Evolutionary conservation across 176 grass and related monocot species (phyloP).

Genomic region (Zea mays): Zm-B73-REFERENCE-NAM-5.0 NC_050102.1:16800501-16801000

Average conservation of each 20-base stretch:
- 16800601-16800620: background rate
- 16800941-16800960: conserved; percentile 22
- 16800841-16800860: conserved; percentile 95
- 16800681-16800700: background rate
- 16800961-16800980: conserved; percentile 51
- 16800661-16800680: conserved; percentile 14
- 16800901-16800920: conserved; percentile 32
- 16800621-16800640: conserved; percentile 16
- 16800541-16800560: conserved; percentile 46
- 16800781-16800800: conserved; percentile 67
- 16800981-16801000: conserved; percentile 79
- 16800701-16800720: conserved; percentile 1
- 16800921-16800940: conserved; percentile 16
- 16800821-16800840: conserved; percentile 78
- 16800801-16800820: conserved; percentile 71
- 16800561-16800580: background rate
- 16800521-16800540: conserved; percentile 98
- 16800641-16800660: background rate
- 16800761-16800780: conserved; percentile 91
- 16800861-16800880: conserved; percentile 93
- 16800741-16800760: conserved; percentile 48
- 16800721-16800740: conserved; percentile 21
- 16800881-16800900: conserved; percentile 79
- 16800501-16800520: conserved; percentile 89
- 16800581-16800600: conserved; percentile 17